Evolutionary conservation across 805 yeast genomes (phyloP), one percentile per base, ranked within the genome.

Genomic region (Candida michaelii): DNA sequence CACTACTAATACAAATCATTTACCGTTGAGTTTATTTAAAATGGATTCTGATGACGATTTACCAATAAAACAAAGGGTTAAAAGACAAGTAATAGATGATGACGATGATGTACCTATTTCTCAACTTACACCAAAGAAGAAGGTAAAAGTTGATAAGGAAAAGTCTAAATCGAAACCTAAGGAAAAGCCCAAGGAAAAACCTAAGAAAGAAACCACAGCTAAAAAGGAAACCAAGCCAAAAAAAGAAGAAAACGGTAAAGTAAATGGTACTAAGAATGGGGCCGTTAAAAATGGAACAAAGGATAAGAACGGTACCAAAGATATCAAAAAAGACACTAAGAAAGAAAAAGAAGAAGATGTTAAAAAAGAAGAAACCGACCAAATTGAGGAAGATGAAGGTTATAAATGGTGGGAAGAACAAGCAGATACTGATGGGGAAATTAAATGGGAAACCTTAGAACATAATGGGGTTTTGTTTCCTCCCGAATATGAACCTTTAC

Each of bases 391-490:
- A 5, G 87, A 74, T 2, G 70, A 65, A n/a, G 47, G 47, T 13
- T 82, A 78, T 58, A 83, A 81, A 62, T 82, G 95, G 95, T 82
- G 95, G 95, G 89, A 96, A 93, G 91, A 87, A 58, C 80, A 78
- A 32, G 79, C 78, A 34, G 85, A 83, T 49, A 63, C 80, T 24
- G 85, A 86, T 55, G 91, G 84, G 24, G 78, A 83, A 31, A 73
- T 82, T 42, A 88, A 89, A 58, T 91, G 99, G 99, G 83, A 80
- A 17, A 77, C 89, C 1, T 67, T 91, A 40, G 88, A 79, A 48
- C 99, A 91, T 60, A 82, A 77, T 50, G 99, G 99, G 54, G 97
- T 91, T 10, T 66, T 90, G 24, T 91, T 91, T 55, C 97, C 99
- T 2, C 97, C 98, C 0, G 84, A 80, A 2, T 91, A 91, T 60